Base-by-base conservation (phyloP, 257 asterid species). In the Gynochthodes officinalis region DNA sequence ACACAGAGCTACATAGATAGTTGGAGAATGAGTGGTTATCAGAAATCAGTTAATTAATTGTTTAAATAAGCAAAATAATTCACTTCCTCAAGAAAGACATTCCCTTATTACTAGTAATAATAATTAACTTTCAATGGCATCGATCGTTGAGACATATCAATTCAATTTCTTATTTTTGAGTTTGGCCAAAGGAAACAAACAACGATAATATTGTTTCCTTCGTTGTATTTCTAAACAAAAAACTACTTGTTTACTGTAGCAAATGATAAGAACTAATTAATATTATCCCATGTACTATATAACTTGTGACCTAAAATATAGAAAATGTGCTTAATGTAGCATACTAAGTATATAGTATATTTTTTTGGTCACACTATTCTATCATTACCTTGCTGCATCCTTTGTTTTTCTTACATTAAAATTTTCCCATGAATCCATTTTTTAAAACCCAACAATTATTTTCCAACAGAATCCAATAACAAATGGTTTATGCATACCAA, bases 111-210 rank as follows among this genome's bases (percentile, higher is more conserved):
- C 65, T 40, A 54, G 55, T 27, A 9, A 23, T 40, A 59, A 59
- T 59, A 13, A 59, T 28, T 59, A 50, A 53, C 59, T 53, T n/a
- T 65, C 59, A 30, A 66, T 21, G 25, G 52, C 57, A 18, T 70
- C 71, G 79, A 61, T 75, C n/a, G n/a, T n/a, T n/a, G n/a, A n/a
- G 79, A 60, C 79, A 75, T 49, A 74, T 66, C 69, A 65, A 50
- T 74, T 40, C 72, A 40, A 32, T 32, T 33, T 23, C 3, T 59
- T 14, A 30, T 61, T 15, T 58, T 44, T 46, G 40, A 63, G 46
- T 73, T 72, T 10, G 28, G 44, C 9, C 62, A 27, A 37, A 27
- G 40, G n/a, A n/a, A n/a, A 25, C 44, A 60, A 60, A 60, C 7
- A 64, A 55, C 33, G 11, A 21, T 40, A 73, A 48, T 0, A 48